Conservation (phyloP, 208 protist species). For the Leptomonas seymouri region DNA sequence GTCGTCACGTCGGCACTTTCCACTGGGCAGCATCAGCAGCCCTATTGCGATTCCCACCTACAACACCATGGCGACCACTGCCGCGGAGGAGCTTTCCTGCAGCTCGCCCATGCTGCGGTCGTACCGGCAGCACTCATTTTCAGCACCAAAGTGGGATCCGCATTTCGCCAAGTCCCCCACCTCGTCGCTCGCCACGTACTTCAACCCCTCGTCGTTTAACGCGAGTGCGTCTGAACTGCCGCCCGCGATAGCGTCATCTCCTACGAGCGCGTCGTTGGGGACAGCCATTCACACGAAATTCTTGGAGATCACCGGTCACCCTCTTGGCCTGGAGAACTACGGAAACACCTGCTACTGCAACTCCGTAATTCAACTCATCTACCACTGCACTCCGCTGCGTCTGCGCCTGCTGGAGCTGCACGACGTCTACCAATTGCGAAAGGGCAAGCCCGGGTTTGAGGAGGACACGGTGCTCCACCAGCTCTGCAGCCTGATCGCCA, state of each 20-base stretch:
- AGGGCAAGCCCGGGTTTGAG: slow-evolving; percentile 63
- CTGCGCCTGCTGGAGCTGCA: slow-evolving; percentile 76
- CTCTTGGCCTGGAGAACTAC: slow-evolving; percentile 89
- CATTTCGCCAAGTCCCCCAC: slow-evolving; percentile 26
- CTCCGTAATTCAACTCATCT: slow-evolving; percentile 89
- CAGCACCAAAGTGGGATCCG: slow-evolving; percentile 24
- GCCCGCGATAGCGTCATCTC: slow-evolving; percentile 5
- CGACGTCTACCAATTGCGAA: slow-evolving; percentile 58
- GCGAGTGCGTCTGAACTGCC: neutral
- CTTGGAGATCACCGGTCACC: slow-evolving; percentile 75
- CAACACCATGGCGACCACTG: slow-evolving; percentile 32
- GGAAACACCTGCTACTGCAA: slow-evolving; percentile 94
- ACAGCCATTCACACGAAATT: slow-evolving; percentile 60
- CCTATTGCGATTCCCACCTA: slow-evolving; percentile 54
- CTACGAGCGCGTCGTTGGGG: slow-evolving; percentile 1
- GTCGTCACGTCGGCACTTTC: slow-evolving; percentile 29
- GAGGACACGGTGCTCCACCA: slow-evolving; percentile 64
- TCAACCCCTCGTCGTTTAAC: slow-evolving; percentile 19
- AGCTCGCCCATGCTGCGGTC: slow-evolving; percentile 71
- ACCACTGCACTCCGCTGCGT: slow-evolving; percentile 88
- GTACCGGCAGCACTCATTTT: slow-evolving; percentile 66
- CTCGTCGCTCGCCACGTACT: slow-evolving; percentile 19
- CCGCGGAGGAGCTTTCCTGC: slow-evolving; percentile 36
- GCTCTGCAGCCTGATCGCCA: slow-evolving; percentile 69
- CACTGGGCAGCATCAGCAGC: slow-evolving; percentile 14